phyloP scores from a whole-genome alignment of 192 early-diverging fungal genomes.

The Linderina pennispora region DNA sequence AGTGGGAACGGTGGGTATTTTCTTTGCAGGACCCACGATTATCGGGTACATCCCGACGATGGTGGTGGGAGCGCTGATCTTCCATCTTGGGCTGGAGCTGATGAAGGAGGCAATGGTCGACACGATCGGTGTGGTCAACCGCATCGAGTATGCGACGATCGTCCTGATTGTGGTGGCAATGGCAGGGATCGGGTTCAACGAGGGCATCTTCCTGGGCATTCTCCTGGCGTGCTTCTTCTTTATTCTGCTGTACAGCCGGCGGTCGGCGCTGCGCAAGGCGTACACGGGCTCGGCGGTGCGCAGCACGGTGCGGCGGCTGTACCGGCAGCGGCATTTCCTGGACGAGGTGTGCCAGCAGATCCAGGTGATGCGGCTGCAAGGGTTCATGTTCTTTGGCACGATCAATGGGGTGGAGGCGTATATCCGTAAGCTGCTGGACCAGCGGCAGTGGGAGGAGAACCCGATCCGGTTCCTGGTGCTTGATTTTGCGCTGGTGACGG shows the following conservation, averaged over 20 bases:
- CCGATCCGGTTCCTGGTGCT: conserved; percentile 82
- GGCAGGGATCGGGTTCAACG: conserved; percentile 91
- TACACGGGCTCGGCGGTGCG: conserved; percentile 65
- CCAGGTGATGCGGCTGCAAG: conserved; percentile 82
- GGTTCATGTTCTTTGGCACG: conserved; percentile 97
- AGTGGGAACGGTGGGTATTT: conserved; percentile 63
- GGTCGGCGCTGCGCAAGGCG: conserved; percentile 56
- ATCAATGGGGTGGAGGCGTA: conserved; percentile 73
- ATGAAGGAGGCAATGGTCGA: conserved; percentile 87
- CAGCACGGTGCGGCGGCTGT: conserved; percentile 83
- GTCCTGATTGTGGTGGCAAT: conserved; percentile 77
- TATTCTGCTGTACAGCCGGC: conserved; percentile 68
- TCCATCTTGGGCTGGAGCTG: conserved; percentile 92
- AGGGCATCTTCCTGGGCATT: conserved; percentile 93
- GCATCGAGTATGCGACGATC: conserved; percentile 89
- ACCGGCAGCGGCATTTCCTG: conserved; percentile 83
- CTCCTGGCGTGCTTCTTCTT: conserved; percentile 94
- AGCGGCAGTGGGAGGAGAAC: conserved; percentile 59
- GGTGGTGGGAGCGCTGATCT: conserved; percentile 92
- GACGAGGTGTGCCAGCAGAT: conserved; percentile 80
- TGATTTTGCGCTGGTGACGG: conserved; percentile 82
- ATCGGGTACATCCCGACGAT: conserved; percentile 91
- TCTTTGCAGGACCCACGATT: conserved; percentile 78
- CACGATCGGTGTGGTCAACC: conserved; percentile 76
- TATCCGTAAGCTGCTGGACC: conserved; percentile 59